Evolutionary conservation across 2,329 filamentous ascomycete species (phyloP).

Genomic region (Periconia sp.): DNA sequence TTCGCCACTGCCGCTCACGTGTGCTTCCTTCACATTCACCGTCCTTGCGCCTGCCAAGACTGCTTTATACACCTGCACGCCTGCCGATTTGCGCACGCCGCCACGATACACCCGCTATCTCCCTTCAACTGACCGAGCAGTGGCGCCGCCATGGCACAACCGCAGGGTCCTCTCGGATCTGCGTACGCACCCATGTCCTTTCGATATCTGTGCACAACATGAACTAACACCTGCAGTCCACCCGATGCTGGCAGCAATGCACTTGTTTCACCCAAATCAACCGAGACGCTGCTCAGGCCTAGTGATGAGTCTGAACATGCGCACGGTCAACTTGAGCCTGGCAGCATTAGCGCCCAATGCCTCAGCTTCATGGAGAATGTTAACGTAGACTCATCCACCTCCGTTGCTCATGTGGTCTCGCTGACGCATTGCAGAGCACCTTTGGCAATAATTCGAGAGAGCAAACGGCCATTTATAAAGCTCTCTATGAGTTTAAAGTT

Average conservation of each 20-base stretch:
- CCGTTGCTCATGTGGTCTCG: background rate
- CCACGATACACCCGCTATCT: no score
- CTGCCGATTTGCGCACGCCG: no score
- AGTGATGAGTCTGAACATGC: conserved; percentile 5
- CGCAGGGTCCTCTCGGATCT: background rate
- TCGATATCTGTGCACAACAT: background rate
- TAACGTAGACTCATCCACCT: conserved; percentile 18
- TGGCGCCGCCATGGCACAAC: no score
- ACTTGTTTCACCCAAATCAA: conserved; percentile 3
- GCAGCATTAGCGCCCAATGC: conserved; percentile 9
- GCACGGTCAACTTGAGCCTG: conserved; percentile 3
- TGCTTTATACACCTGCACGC: background rate
- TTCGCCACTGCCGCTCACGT: conserved; percentile 3
- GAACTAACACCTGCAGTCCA: background rate
- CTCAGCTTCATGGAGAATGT: conserved; percentile 24
- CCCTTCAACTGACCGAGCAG: no score
- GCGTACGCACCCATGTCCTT: background rate
- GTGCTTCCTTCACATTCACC: conserved; percentile 1
- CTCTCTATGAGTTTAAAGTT: conserved; percentile 22
- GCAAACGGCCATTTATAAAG: conserved; percentile 18
- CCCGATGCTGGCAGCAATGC: background rate
- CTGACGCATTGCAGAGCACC: conserved; percentile 18
- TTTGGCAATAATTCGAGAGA: conserved; percentile 33
- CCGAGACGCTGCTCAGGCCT: background rate
- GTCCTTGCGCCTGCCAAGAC: conserved; percentile 4